Base-by-base conservation (phyloP, 2,329 filamentous ascomycete species). In the Claviceps fusiformis region DNA sequence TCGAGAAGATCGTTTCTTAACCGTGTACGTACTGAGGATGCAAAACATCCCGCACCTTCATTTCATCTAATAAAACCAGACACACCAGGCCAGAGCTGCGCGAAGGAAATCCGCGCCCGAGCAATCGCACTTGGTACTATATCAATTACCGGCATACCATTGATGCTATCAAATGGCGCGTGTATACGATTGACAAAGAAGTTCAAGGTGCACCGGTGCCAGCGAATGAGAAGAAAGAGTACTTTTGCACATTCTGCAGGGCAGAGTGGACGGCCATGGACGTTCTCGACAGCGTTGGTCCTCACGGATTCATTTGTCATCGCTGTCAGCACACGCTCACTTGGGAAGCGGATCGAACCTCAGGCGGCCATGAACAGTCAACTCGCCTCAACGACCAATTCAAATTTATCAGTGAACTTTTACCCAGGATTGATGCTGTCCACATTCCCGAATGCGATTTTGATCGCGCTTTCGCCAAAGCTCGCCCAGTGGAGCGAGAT, bases 121-220 rank as follows among this genome's bases (percentile, higher is more conserved):
- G 87, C 61, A 90, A 86, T 66, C 82, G 89, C 63, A 95, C 92
- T 59, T 98, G 95, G 77, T 98, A 95, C 74, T 98, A 89, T 71
- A 92, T 98, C 67, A 91, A 96, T 68, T 95, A 95, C 65, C 89
- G 93, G 57, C 87, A 89, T 56, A 89, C 92, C 41, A 89, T 98
- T 65, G 93, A 98, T 71, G 89, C 89, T 51, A 95, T 95, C 72
- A 98, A 98, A 70, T 98, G 87, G 80, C 86, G 89, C 59, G 83
- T 95, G 53, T 91, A 92, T 66, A 86, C 85, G 55, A 82, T 97
- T 62, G 90, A 91, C 61, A 91, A 92, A 67, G 83, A 86, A 54
- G 89, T 97, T 57, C 91, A 96, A 70, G 84, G 85, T 17, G 85
- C 89, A 56, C 87, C 88, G 17, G 83, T 88, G 19, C 85, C 89